phyloP scores from a whole-genome alignment of 2,329 filamentous ascomycete genomes.

The Trichophyton schoenleinii region DNA sequence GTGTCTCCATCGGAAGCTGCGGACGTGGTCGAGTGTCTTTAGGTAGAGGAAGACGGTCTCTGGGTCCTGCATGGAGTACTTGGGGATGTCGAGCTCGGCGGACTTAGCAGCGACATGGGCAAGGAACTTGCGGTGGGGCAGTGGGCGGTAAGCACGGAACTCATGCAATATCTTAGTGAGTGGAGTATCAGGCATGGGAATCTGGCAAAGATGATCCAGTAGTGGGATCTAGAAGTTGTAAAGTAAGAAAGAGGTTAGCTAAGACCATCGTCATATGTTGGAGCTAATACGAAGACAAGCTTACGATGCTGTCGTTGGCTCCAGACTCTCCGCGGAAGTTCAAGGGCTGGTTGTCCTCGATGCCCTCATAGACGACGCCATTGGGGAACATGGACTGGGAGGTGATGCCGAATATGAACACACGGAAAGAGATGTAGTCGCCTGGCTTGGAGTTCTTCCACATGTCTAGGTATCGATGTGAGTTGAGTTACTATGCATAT shows the following conservation, averaged over 20 bases:
- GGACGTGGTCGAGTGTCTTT: slow-evolving; percentile 35
- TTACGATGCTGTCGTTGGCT: slow-evolving; percentile 77
- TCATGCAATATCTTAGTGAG: slow-evolving; percentile 78
- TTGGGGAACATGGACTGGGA: slow-evolving; percentile 88
- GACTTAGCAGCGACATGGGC: slow-evolving; percentile 50
- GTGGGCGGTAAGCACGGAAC: slow-evolving; percentile 79
- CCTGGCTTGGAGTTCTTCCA: slow-evolving; percentile 76
- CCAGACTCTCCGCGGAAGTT: slow-evolving; percentile 86
- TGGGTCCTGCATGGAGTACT: slow-evolving; percentile 27
- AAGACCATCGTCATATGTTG: background rate
- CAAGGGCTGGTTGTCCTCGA: slow-evolving; percentile 56
- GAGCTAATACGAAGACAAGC: background rate
- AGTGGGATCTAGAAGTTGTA: slow-evolving; percentile 52
- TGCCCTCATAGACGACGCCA: slow-evolving; percentile 79
- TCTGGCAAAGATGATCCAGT: slow-evolving; percentile 73
- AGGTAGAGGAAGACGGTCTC: slow-evolving; percentile 34
- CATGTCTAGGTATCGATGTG: slow-evolving; percentile 46
- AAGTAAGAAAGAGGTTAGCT: background rate
- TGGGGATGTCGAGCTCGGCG: slow-evolving; percentile 33
- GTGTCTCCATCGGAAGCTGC: slow-evolving; percentile 39
- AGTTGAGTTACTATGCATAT: background rate
- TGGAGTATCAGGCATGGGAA: slow-evolving; percentile 78
- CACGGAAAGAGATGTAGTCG: slow-evolving; percentile 80
- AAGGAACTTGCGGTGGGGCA: slow-evolving; percentile 78
- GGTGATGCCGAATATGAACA: slow-evolving; percentile 94